Evolutionary conservation across 225 moss, liverwort and hornwort species (phyloP), one percentile per base, ranked within the genome.

Genomic region (Pseudisothecium myosuroides): DNA sequence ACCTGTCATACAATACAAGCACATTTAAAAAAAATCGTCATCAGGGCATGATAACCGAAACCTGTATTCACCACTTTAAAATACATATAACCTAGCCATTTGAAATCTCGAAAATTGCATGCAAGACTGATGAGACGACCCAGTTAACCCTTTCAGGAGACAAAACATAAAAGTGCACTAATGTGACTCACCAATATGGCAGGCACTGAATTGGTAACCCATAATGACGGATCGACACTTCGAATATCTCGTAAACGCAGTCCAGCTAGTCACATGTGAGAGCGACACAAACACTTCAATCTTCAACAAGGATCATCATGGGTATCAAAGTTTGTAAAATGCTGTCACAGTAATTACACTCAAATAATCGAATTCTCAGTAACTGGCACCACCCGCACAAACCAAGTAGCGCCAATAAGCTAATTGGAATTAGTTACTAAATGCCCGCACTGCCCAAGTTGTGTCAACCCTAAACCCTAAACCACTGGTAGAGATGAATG

Each of bases 201-300:
- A 81, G 99, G 99, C 62, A 92, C 93, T 69, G 99, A 94, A 86
- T 96, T 99, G 83, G 99, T 99, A 43, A 97, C 93, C 99, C 99
- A 99, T 85, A 99, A 91, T 49, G 97, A 95, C 43, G 99, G 99
- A 88, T 99, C 99, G 85, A 99, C 94, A 86, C 99, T 96, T 83
- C 99, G 96, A 84, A 99, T 97, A 90, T 99, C 99, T 86, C 99
- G 96, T 86, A 97, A 91, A 78, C 97, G 95, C 79, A 99, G 88
- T 81, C 98, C 98, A 93, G 91, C 92, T 94, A 88, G 60, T 87
- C 90, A 90, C 39, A 89, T 54, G 58, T 64, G 86, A 89, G 76
- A 71, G 86, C 22, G 50, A 87, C 85, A 88, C 85, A 85, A 81
- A 85, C 84, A 83, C 47, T 36, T 88, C 50, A 87, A 90, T 77